A percentile compares a stretch with the other conserved stretches of the same genome.
These are phyloP conservation scores for Cephalotrichum gorgonifer DNA, from an alignment of 2,329 filamentous ascomycete genomes.

Conservation along the genomic window DNA sequence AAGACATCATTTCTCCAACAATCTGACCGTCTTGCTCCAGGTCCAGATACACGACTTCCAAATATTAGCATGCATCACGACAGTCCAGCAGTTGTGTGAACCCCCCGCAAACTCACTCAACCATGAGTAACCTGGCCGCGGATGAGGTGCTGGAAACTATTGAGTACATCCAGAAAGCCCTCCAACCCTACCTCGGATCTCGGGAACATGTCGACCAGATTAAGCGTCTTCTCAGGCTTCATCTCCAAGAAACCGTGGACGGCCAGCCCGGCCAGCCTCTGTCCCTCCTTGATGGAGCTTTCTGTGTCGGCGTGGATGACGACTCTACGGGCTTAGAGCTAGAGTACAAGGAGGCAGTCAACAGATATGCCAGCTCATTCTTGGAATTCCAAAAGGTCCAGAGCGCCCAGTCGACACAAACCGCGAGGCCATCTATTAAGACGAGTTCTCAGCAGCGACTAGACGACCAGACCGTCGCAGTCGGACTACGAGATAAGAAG, in stretches of 20 bases:
- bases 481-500: constrained; percentile 41
- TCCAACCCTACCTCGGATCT: constrained; percentile 44
- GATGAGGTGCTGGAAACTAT: constrained; percentile 13
- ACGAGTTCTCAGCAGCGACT: constrained; percentile 15
- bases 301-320: constrained; percentile 20
- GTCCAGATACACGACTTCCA: neutral
- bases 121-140: constrained; percentile 15
- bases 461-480: constrained; percentile 38
- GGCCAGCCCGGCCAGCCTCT: constrained; percentile 33
- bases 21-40: too few relatives aligned
- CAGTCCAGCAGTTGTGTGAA: neutral
- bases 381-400: constrained; percentile 32
- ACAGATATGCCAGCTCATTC: constrained; percentile 39
- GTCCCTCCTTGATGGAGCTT: constrained; percentile 32
- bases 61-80: neutral
- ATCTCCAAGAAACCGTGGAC: constrained; percentile 37
- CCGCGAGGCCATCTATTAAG: neutral
- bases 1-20: neutral
- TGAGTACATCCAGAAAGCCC: constrained; percentile 27
- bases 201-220: constrained; percentile 48
- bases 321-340: constrained; percentile 36
- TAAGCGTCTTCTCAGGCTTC: constrained; percentile 41
- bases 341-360: constrained; percentile 44
- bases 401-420: constrained; percentile 11
- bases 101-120: too few relatives aligned